Base-by-base conservation (phyloP, 106 monocot genomes). In the Amphibolis antarctica region DNA sequence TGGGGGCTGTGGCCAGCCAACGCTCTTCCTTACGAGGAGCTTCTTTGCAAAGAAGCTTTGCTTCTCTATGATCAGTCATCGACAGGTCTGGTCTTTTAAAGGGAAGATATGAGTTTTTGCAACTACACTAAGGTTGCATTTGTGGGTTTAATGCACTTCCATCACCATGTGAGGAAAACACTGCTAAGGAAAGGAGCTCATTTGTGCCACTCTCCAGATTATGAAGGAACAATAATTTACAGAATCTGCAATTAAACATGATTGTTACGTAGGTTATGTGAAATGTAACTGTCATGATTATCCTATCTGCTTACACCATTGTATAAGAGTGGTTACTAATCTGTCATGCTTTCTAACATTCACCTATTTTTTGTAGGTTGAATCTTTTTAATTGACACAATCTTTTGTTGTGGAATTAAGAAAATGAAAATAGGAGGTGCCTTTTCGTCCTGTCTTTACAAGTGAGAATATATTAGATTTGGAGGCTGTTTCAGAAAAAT, bases 1-100 rank as follows among this genome's bases (percentile, higher is more conserved):
- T 89, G 68, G 94, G 89, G 15, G 69, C 73, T 71, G 68, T 76
- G 22, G 88, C 89, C 51, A 86, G 86, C 64, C 47, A 67, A 26
- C 86, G 82, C 11, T 56, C 72, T 96, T 60, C 80, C 89, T 75
- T 64, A 80, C 64, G 94, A 96, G 70, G 94, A 96, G 65, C 78
- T 96, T 60, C 84, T 96, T 13, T 96, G 94, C 67, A 78, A 79
- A 62, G 89, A 86, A 69, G 84, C 94, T n/a, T 68, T 78, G 65
- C 66, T 82, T 70, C 79, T 89, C 46, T 78, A 31, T 28, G 46
- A 66, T 49, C 67, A 42, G 27, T 51, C 53, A n/a, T 69, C 46
- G 21, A 61, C 55, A 65, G 66, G 29, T 62, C n/a, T 46, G 46
- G 18, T 44, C 28, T 59, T 74, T 12, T 55, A 48, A 56, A 62